Evolutionary conservation across 768 basidiomycete genomes (phyloP).

Genomic region (Lactifluus volemus): DNA sequence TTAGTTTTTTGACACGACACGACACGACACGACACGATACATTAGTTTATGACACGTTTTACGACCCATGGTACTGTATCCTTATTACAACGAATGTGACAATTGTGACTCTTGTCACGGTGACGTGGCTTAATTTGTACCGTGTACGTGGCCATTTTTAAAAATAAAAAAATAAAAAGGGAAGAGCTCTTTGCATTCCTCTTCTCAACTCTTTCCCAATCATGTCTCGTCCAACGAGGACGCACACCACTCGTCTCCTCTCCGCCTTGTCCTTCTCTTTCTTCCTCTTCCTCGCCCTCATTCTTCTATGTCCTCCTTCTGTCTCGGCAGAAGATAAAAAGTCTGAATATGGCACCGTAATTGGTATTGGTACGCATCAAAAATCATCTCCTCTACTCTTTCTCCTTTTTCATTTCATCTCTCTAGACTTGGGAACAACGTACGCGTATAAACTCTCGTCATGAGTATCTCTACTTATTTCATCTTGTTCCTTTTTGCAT

Average conservation of each 20-base stretch:
- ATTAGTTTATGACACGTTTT: not conserved
- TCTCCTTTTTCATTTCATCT: not conserved
- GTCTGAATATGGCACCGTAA: conserved; percentile 83
- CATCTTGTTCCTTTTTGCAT: conserved; percentile 14
- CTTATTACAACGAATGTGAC: too few relatives aligned
- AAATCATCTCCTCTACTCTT: not conserved
- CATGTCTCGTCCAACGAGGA: conserved; percentile 22
- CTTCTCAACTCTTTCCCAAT: not conserved
- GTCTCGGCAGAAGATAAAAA: conserved; percentile 56
- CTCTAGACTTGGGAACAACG: conserved; percentile 84
- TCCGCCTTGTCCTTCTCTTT: conserved; percentile 23
- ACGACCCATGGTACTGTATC: too few relatives aligned
- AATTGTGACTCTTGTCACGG: too few relatives aligned
- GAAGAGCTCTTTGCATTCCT: too few relatives aligned
- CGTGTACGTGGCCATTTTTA: not conserved
- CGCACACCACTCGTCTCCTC: conserved; percentile 17
- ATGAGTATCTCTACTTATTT: conserved; percentile 20
- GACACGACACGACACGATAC: too few relatives aligned
- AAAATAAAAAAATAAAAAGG: not conserved
- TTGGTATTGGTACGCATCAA: conserved; percentile 68
- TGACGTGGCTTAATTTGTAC: too few relatives aligned
- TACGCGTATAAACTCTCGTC: conserved; percentile 28
- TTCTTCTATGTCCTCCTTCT: conserved; percentile 59
- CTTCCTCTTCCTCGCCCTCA: conserved; percentile 53
- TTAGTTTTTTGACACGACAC: not conserved